Conservation (phyloP, 495 filamentous ascomycete genomes). For the Rostrohypoxylon terebratum region DNA sequence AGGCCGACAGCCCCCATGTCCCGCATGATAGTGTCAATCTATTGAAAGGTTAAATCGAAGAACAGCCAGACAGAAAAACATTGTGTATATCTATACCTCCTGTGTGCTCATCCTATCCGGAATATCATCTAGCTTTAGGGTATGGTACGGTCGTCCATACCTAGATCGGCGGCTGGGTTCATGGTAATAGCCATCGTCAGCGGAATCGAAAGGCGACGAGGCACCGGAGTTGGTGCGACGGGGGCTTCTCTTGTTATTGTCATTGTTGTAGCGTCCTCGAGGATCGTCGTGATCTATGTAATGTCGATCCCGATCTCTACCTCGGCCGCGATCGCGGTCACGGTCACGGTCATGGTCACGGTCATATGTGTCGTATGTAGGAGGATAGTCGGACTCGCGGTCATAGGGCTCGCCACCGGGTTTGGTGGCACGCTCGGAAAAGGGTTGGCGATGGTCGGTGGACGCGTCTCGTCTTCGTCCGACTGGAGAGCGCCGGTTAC, state of each 20-base stretch:
- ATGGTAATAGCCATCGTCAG: slow-evolving; percentile 40
- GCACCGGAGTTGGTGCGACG: slow-evolving; percentile 40
- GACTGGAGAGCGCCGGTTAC: slow-evolving; percentile 27
- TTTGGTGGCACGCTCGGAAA: slow-evolving; percentile 16
- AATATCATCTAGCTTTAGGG: slow-evolving; percentile 48
- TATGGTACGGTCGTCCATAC: slow-evolving; percentile 48
- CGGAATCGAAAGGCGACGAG: slow-evolving; percentile 42
- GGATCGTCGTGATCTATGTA: slow-evolving; percentile 35
- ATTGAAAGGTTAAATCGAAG: slow-evolving; percentile 10
- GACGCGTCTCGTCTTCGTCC: slow-evolving; percentile 39
- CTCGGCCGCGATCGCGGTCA: slow-evolving; percentile 20
- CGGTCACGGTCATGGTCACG: slow-evolving; percentile 16
- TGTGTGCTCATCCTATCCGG: slow-evolving; percentile 44
- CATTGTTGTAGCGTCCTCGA: slow-evolving; percentile 21
- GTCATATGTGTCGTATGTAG: not conserved
- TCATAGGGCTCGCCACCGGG: slow-evolving; percentile 11
- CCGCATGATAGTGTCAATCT: slow-evolving; percentile 45
- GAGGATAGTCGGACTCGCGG: slow-evolving; percentile 19
- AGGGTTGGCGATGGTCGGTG: slow-evolving; percentile 22
- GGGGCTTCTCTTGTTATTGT: slow-evolving; percentile 31
- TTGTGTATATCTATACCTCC: slow-evolving; percentile 28
- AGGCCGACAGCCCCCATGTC: slow-evolving; percentile 48
- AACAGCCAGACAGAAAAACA: not conserved
- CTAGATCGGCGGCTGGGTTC: slow-evolving; percentile 39
- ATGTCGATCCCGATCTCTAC: slow-evolving; percentile 22